Base-by-base conservation (phyloP, 441 rosid species). In the Aleurites moluccanus region DNA sequence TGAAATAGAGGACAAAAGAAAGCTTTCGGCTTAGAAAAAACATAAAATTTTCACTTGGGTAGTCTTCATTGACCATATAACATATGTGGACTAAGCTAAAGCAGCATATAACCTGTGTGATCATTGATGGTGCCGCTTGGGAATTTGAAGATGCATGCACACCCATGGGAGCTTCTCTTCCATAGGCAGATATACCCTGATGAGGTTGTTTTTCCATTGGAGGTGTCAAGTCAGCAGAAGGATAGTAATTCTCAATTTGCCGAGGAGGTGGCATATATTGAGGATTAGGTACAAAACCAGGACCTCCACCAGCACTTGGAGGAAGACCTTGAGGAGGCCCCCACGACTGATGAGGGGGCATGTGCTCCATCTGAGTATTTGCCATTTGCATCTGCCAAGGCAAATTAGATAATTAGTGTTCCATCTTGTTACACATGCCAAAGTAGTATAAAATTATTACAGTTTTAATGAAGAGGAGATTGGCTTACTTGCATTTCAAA, bases 151-250 rank as follows among this genome's bases (percentile, higher is more conserved):
- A 81, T 75, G 81, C 87, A 83, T 90, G 98, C 47, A 75, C 81
- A 49, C 90, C 85, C 83, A 86, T 75, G 2, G 95, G 91, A 73
- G 96, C 88, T 83, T 96, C 97, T 86, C 98, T 90, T 79, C 98
- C 99, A 82, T 96, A 92, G 6, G 92, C 91, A 81, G 97, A 93
- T 73, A 93, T 92, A 67, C 98, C 97, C 75, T 92, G 99, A 78
- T 96, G 99, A 65, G 94, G 91, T 73, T 88, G 97, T 83, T 92
- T 90, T 76, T 96, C 98, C 87, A 92, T 83, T 63, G 91, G 90
- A 73, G 92, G 91, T 7, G 83, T 93, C 83, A 90, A 80, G 79
- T 93, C 97, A 59, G 90, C 80, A 69, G 95, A 86, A 74, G 93
- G 90, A 79, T 91, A 92, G 81, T 88, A 92, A 80, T 59, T 91